A percentile compares a stretch with the other conserved stretches of the same genome.
Conservation (phyloP, 768 basidiomycete genomes). For the Termitomyces sp. region DNA sequence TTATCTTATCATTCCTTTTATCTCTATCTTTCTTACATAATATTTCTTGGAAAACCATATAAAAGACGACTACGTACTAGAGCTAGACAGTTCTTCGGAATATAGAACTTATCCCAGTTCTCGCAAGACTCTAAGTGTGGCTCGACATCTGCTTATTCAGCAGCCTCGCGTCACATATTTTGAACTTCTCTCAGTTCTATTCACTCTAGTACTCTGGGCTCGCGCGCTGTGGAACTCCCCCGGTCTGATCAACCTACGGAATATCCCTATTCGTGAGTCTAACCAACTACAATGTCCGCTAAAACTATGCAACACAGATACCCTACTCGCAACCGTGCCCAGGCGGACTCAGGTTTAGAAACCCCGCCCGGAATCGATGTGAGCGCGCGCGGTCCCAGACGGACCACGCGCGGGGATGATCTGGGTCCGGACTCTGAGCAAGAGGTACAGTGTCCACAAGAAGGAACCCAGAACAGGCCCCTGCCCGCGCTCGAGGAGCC, state of each 20-base stretch:
- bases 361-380: background rate
- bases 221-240: background rate
- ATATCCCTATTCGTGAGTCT: no score
- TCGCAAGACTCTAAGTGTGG: no score
- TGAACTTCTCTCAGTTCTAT: background rate
- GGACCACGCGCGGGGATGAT: background rate
- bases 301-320: no score
- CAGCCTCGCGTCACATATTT: background rate
- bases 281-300: no score
- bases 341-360: background rate
- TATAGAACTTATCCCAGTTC: no score
- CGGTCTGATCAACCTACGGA: background rate
- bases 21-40: no score
- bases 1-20: no score
- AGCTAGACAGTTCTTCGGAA: no score
- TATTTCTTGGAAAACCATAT: no score
- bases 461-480: no score
- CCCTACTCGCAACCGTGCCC: background rate
- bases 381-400: background rate
- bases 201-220: background rate
- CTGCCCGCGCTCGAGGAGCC: background rate
- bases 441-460: background rate
- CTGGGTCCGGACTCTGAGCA: background rate
- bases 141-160: background rate
- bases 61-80: no score